A percentile compares a stretch with the other conserved stretches of the same genome.
Evolutionary conservation across 495 filamentous ascomycete species (phyloP).

Genomic region (Neurospora discreta): DNA sequence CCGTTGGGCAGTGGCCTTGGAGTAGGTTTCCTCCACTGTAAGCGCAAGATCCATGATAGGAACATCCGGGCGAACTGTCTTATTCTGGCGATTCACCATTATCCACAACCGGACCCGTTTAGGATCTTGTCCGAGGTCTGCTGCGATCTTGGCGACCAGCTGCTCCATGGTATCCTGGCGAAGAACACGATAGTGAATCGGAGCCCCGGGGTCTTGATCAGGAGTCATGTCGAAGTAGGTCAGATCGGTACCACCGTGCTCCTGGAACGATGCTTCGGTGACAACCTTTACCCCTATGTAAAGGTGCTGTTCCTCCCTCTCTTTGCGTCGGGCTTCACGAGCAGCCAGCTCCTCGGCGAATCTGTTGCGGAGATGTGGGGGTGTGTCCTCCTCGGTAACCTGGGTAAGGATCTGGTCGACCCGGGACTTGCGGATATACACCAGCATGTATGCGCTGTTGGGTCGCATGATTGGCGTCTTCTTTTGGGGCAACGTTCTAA

Average conservation of each 20-base stretch:
- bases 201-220: constrained; percentile 44
- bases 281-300: constrained; percentile 76
- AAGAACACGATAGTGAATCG: constrained; percentile 57
- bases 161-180: constrained; percentile 63
- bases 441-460: constrained; percentile 89
- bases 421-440: constrained; percentile 83
- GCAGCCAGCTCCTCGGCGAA: constrained; percentile 72
- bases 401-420: constrained; percentile 69
- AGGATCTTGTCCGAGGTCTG: constrained; percentile 51
- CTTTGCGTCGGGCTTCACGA: constrained; percentile 62
- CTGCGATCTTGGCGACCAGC: constrained; percentile 55
- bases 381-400: constrained; percentile 64
- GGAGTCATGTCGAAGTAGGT: constrained; percentile 52
- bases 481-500: constrained; percentile 27
- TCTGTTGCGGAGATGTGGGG: constrained; percentile 67
- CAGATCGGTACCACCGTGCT: constrained; percentile 78
- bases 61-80: constrained; percentile 82
- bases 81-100: constrained; percentile 98
- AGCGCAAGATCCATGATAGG: constrained; percentile 67
- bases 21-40: constrained; percentile 68
- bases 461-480: constrained; percentile 41
- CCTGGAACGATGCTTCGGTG: constrained; percentile 64
- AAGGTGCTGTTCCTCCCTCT: constrained; percentile 86
- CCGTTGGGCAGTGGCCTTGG: constrained; percentile 48
- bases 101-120: constrained; percentile 74